These are phyloP conservation scores for Botrytis deweyae DNA, from an alignment of 2,329 filamentous ascomycete genomes.

Conservation along the genomic window DNA sequence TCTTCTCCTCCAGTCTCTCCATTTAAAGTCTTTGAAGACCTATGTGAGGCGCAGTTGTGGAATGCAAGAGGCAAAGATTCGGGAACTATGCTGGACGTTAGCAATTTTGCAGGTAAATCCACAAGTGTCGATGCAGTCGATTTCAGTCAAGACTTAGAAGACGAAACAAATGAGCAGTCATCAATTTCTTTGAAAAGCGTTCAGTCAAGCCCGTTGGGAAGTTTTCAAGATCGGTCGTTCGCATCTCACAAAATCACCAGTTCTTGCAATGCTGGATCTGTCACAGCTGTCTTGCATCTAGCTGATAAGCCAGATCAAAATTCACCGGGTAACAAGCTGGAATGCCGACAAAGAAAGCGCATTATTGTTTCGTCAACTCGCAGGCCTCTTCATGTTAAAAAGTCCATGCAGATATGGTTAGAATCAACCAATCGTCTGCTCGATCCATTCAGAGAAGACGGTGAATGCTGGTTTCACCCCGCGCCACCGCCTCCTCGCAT, in stretches of 20 bases:
- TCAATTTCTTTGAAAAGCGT: not conserved
- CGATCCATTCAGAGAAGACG: slow-evolving; percentile 26
- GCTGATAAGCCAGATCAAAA: not conserved
- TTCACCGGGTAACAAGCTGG: not conserved
- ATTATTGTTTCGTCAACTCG: slow-evolving; percentile 25
- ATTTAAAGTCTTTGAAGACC: not conserved
- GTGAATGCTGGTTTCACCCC: slow-evolving; percentile 35
- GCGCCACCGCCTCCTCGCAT: slow-evolving; percentile 27
- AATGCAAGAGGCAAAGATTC: not conserved
- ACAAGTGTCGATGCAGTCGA: not conserved
- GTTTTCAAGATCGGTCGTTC: not conserved
- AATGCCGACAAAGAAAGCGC: slow-evolving; percentile 11
- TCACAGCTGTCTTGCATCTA: not conserved
- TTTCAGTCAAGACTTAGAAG: not conserved
- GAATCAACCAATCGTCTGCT: slow-evolving; percentile 25
- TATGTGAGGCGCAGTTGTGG: not conserved
- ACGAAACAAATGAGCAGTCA: not conserved
- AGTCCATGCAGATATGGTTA: slow-evolving; percentile 29
- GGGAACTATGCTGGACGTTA: not conserved
- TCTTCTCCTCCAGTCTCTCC: not conserved
- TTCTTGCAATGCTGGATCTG: not conserved
- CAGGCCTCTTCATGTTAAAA: slow-evolving; percentile 23
- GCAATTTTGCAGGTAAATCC: not conserved
- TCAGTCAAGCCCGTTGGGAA: not conserved
- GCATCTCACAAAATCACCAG: not conserved